These are phyloP conservation scores for Lyophyllum semitale DNA, from an alignment of 768 basidiomycete genomes.

Conservation along the genomic window DNA sequence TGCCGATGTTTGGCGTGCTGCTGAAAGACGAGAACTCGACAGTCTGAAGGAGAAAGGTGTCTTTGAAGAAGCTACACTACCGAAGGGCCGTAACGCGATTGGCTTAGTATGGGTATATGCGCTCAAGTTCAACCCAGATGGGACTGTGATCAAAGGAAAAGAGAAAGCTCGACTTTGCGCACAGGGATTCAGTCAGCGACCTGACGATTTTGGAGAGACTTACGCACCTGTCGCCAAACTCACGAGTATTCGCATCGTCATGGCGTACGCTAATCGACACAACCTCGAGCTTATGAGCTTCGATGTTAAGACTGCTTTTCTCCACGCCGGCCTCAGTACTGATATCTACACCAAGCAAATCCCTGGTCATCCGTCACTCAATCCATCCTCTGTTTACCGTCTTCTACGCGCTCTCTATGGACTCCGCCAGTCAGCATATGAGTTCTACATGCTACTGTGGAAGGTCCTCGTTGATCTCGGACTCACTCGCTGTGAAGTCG, in stretches of 20 bases:
- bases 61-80: background rate
- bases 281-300: background rate
- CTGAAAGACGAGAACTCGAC: too few species aligned
- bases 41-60: too few species aligned
- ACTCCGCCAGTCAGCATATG: background rate
- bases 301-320: background rate
- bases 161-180: conserved; percentile 15
- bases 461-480: background rate
- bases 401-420: background rate
- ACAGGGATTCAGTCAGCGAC: conserved; percentile 17
- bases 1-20: too few species aligned
- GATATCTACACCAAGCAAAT: background rate
- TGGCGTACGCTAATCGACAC: background rate
- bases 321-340: background rate
- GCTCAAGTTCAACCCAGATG: conserved; percentile 36
- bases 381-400: background rate
- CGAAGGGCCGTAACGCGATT: conserved; percentile 12
- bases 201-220: conserved; percentile 28
- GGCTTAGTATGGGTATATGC: conserved; percentile 30
- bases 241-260: background rate
- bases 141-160: conserved; percentile 21
- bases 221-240: conserved; percentile 15
- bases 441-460: background rate
- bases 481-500: background rate
- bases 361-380: background rate